Conservation (phyloP, 2,329 filamentous ascomycete species). For the Colletotrichum sublineola region DNA sequence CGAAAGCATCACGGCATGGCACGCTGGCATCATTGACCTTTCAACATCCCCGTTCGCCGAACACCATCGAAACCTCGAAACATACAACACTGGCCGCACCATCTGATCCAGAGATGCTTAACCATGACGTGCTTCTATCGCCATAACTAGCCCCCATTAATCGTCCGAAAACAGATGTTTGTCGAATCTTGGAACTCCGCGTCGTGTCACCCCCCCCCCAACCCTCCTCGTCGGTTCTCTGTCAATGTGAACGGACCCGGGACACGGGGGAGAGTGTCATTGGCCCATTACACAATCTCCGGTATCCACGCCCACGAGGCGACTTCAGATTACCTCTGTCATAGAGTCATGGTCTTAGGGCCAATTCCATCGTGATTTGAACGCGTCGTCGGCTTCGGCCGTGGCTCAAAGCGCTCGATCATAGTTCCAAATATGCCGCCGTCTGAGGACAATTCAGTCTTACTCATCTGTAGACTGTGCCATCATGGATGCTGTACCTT, state of each 20-base stretch:
- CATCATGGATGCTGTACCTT: not conserved
- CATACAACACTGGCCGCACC: conserved; percentile 21
- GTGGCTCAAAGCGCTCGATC: not conserved
- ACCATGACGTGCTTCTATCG: conserved; percentile 17
- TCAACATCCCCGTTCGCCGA: conserved; percentile 9
- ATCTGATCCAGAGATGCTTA: conserved; percentile 17
- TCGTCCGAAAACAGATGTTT: conserved; percentile 18
- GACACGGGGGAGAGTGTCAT: not conserved
- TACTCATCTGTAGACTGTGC: not conserved
- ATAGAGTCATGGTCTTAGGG: too few species aligned
- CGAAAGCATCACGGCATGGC: conserved; percentile 6
- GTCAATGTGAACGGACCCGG: not conserved
- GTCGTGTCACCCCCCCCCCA: conserved; percentile 24
- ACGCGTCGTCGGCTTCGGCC: not conserved
- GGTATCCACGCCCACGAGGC: not conserved
- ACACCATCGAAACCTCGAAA: conserved; percentile 25
- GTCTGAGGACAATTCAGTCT: not conserved
- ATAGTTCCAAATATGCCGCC: not conserved
- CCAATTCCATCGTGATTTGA: not conserved
- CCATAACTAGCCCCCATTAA: conserved; percentile 23
- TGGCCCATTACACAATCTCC: not conserved
- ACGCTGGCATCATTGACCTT: conserved; percentile 3
- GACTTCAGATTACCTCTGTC: not conserved
- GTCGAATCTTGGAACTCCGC: not conserved
- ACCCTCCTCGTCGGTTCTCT: not conserved